These are phyloP conservation scores for Zizania palustris DNA, from an alignment of 202 grass and related monocot genomes.

Conservation along the genomic window DNA sequence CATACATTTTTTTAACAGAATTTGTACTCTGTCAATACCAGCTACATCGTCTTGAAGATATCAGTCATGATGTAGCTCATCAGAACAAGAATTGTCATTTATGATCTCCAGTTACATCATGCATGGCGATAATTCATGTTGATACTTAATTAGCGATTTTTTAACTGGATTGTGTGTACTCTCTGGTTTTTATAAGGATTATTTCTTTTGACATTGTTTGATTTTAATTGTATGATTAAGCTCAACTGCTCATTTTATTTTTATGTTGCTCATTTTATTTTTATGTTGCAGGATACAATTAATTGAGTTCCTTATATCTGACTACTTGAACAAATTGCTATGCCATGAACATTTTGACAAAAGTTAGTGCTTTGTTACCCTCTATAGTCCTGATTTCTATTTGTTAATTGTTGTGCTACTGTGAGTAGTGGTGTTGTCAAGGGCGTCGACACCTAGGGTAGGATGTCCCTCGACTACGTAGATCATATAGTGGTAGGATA, in stretches of 20 bases:
- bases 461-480: no score
- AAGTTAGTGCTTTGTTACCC: conserved; percentile 55
- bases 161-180: conserved; percentile 5
- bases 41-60: conserved; percentile 1
- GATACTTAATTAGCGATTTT: background rate
- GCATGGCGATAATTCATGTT: background rate
- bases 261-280: conserved; percentile 39
- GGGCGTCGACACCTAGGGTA: no score
- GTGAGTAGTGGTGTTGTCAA: conserved; percentile 21
- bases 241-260: conserved; percentile 14
- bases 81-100: background rate
- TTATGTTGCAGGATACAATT: conserved; percentile 79
- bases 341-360: conserved; percentile 60
- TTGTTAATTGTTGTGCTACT: conserved; percentile 24
- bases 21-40: background rate
- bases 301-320: conserved; percentile 76
- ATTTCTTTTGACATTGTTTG: background rate
- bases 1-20: background rate
- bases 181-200: conserved; percentile 2
- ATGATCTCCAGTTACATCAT: background rate
- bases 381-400: conserved; percentile 11
- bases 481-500: no score
- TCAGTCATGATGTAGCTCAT: conserved; percentile 3
- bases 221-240: conserved; percentile 16
- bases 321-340: conserved; percentile 71